These are phyloP conservation scores for Aspergillus sp. DNA, from an alignment of 2,329 filamentous ascomycete species.

Conservation along the genomic window DNA sequence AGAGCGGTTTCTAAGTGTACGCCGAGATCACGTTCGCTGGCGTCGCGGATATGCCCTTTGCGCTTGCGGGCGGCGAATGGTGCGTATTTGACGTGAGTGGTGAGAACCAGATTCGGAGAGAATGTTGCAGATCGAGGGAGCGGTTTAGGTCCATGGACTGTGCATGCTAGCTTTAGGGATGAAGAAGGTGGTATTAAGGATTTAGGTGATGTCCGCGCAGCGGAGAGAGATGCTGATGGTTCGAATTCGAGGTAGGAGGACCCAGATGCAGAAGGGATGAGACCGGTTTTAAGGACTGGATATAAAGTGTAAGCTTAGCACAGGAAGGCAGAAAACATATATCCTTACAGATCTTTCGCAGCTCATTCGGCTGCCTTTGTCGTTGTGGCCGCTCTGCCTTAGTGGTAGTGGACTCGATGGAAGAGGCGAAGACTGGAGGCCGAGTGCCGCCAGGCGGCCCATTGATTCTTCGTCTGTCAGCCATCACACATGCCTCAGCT, in stretches of 20 bases:
- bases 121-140: slow-evolving; percentile 88
- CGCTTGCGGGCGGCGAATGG: slow-evolving; percentile 85
- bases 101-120: slow-evolving; percentile 86
- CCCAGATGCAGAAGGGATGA: slow-evolving; percentile 89
- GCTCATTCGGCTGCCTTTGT: slow-evolving; percentile 64
- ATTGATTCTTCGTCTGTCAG: slow-evolving; percentile 87
- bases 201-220: slow-evolving; percentile 44
- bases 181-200: slow-evolving; percentile 56
- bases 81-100: slow-evolving; percentile 93
- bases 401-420: slow-evolving; percentile 47
- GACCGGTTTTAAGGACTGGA: slow-evolving; percentile 81
- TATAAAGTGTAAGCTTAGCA: slow-evolving; percentile 18
- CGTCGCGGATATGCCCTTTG: slow-evolving; percentile 81
- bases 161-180: slow-evolving; percentile 87
- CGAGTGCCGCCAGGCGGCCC: slow-evolving; percentile 76
- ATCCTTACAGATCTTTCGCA: slow-evolving; percentile 80
- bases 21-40: slow-evolving; percentile 82
- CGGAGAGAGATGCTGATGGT: slow-evolving; percentile 46
- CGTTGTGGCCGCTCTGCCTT: slow-evolving; percentile 53
- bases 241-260: slow-evolving; percentile 68
- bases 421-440: slow-evolving; percentile 66
- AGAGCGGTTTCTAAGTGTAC: slow-evolving; percentile 90
- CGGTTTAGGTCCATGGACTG: slow-evolving; percentile 88
- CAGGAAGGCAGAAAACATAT: neutral
- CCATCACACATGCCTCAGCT: slow-evolving; percentile 52